A percentile compares a stretch with the other conserved stretches of the same genome.
phyloP scores from a whole-genome alignment of 1,139 yeast genomes.

The Chernovozyma sophiae-reginae region DNA sequence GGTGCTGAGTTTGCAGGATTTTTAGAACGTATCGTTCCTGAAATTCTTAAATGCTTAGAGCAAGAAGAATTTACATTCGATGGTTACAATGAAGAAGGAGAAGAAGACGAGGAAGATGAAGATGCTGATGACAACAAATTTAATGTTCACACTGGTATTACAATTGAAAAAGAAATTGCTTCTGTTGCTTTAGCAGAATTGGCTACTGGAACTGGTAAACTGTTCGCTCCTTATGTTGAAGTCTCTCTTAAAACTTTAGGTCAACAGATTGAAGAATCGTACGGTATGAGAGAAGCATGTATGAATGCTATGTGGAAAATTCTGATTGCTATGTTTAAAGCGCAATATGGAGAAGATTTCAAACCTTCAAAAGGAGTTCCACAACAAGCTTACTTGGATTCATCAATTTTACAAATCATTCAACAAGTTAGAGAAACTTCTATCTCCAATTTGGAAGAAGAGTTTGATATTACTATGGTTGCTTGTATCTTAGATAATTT shows the following conservation, averaged over 20 bases:
- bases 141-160: constrained; percentile 89
- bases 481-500: constrained; percentile 73
- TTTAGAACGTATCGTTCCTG: constrained; percentile 78
- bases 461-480: constrained; percentile 79
- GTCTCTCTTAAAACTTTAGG: constrained; percentile 60
- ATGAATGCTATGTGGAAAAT: constrained; percentile 80
- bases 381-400: constrained; percentile 54
- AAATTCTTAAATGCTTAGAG: constrained; percentile 75
- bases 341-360: constrained; percentile 46
- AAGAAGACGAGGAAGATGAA: constrained; percentile 40
- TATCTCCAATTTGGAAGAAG: constrained; percentile 62
- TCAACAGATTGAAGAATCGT: constrained; percentile 79
- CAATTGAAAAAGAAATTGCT: constrained; percentile 97
- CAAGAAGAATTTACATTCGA: constrained; percentile 73
- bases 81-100: constrained; percentile 26
- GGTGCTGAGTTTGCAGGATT: constrained; percentile 87
- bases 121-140: constrained; percentile 67
- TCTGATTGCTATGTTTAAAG: constrained; percentile 65
- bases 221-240: constrained; percentile 76
- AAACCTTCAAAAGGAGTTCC: constrained; percentile 75
- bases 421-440: constrained; percentile 65
- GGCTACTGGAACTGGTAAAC: constrained; percentile 79
- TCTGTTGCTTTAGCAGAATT: constrained; percentile 87
- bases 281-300: constrained; percentile 90
- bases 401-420: constrained; percentile 55